Evolutionary conservation across 1,284 basidiomycete species (phyloP), one percentile per base, ranked within the genome.

Genomic region (Rhodofomes roseus): DNA sequence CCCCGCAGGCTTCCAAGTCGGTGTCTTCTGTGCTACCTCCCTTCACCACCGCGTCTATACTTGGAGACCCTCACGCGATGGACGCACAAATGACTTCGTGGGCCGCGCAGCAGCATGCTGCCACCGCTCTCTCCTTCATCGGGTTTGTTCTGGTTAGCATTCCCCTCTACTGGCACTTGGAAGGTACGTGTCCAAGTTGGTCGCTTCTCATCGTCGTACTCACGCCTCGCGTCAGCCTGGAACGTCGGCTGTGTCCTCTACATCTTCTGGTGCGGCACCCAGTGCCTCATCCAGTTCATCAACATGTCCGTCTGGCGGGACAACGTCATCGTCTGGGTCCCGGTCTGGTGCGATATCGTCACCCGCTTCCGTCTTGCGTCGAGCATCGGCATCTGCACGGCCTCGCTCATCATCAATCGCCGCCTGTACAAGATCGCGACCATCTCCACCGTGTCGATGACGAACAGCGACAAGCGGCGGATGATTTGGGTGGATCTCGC

Each of bases 321-420:
- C 34, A 86, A 84, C 65, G 77, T 78, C 2, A 73, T 79, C 11
- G 81, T 88, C 64, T 73, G 67, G 44, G 80, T 83, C 0, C 86
- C 86, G 0, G 75, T 86, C 1, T 93, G 86, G 85, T 93, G 91
- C 66, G 91, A 93, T 67, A 88, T 93, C 62, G 80, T 72, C 5
- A 70, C 73, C 14, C 76, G 75, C 46, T 64, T 82, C 29, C 66
- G 66, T 0, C 61, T 76, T 6, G 78, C 67, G 0, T 54, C 73
- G 0, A 65, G 67, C 4, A 70, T 79, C 3, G 82, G 76, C 1
- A 67, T 84, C 7, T 71, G 79, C 2, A 74, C 76, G 1, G 71
- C 79, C 0, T 76, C 76, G 20, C 73, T 84, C 4, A 78, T 78
- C 61, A 81, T 83, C 66, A 80, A 79, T 57, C 79, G 79, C 9